A percentile compares a stretch with the other conserved stretches of the same genome.
Conservation (phyloP, 345 rosid genomes). For the Citrus glauca region DNA sequence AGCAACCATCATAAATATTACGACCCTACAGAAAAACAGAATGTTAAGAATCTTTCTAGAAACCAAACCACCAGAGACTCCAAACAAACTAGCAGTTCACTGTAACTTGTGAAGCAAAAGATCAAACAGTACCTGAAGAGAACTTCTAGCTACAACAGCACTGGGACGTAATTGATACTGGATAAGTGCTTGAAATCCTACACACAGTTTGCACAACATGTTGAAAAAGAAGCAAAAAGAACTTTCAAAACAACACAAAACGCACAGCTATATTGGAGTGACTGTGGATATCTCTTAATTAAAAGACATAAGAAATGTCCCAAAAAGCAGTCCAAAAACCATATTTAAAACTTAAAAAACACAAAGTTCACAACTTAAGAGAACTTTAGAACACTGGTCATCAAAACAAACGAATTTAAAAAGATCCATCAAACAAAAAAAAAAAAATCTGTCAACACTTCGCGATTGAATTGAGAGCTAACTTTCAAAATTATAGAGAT, state of each 20-base stretch:
- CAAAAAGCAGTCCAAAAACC: slow-evolving; percentile 1
- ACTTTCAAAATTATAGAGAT: slow-evolving; percentile 30
- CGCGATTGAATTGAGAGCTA: slow-evolving; percentile 12
- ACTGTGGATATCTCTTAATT: background rate
- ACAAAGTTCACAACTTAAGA: slow-evolving; percentile 7
- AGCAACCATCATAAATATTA: slow-evolving; percentile 96
- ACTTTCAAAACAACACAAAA: background rate
- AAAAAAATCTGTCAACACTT: background rate
- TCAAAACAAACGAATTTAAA: slow-evolving; percentile 11
- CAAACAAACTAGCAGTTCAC: background rate
- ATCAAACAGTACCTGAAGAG: slow-evolving; percentile 66
- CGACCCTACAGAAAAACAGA: slow-evolving; percentile 59
- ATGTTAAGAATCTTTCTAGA: background rate
- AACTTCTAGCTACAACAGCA: slow-evolving; percentile 78
- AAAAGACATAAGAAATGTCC: slow-evolving; percentile 1
- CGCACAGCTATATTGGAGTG: slow-evolving; percentile 9
- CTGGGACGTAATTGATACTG: slow-evolving; percentile 74
- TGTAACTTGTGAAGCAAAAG: background rate
- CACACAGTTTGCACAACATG: slow-evolving; percentile 14
- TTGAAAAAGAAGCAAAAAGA: background rate
- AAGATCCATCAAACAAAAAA: background rate
- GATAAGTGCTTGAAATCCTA: slow-evolving; percentile 97
- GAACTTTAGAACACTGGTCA: background rate
- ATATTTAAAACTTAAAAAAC: slow-evolving; percentile 1
- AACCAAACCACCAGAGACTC: slow-evolving; percentile 7